phyloP scores from a whole-genome alignment of 352 stramenopile genomes.

The Pythium rhizo-oryzae region DNA sequence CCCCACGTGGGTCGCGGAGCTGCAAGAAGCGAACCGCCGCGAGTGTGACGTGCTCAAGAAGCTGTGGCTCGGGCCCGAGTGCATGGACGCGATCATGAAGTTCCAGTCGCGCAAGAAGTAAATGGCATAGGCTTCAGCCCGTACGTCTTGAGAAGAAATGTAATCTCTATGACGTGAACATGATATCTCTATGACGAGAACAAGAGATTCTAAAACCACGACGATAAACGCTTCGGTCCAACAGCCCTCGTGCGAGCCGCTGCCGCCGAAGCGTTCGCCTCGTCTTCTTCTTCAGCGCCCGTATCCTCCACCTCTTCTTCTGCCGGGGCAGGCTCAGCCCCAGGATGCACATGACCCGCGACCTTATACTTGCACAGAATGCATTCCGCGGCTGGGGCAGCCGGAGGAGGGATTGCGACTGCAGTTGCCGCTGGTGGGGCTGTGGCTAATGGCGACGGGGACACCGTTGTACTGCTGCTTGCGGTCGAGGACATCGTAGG shows the following conservation, averaged over 20 bases:
- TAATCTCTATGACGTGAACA: slow-evolving; percentile 15
- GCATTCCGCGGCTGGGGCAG: slow-evolving; percentile 10
- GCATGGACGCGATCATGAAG: slow-evolving; percentile 79
- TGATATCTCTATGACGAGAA: background rate
- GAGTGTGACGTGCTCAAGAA: slow-evolving; percentile 76
- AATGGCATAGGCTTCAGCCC: background rate
- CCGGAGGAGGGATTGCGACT: background rate
- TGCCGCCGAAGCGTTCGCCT: background rate
- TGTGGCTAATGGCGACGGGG: background rate
- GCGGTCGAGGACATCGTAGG: too few species aligned
- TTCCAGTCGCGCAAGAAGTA: slow-evolving; percentile 71
- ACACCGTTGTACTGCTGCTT: background rate
- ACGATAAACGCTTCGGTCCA: slow-evolving; percentile 25
- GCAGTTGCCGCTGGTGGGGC: background rate
- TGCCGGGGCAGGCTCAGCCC: slow-evolving; percentile 11
- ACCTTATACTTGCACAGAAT: slow-evolving; percentile 35
- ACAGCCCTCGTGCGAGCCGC: background rate
- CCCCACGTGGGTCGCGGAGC: slow-evolving; percentile 43
- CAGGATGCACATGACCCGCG: slow-evolving; percentile 25
- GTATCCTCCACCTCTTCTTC: background rate
- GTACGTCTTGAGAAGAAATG: too few species aligned
- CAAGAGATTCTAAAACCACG: slow-evolving; percentile 28
- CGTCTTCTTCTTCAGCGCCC: slow-evolving; percentile 1
- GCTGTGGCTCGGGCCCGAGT: slow-evolving; percentile 70
- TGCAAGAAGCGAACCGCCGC: slow-evolving; percentile 56